Conservation (phyloP, 495 filamentous ascomycete species). For the Hypoxylon fuscum region DNA sequence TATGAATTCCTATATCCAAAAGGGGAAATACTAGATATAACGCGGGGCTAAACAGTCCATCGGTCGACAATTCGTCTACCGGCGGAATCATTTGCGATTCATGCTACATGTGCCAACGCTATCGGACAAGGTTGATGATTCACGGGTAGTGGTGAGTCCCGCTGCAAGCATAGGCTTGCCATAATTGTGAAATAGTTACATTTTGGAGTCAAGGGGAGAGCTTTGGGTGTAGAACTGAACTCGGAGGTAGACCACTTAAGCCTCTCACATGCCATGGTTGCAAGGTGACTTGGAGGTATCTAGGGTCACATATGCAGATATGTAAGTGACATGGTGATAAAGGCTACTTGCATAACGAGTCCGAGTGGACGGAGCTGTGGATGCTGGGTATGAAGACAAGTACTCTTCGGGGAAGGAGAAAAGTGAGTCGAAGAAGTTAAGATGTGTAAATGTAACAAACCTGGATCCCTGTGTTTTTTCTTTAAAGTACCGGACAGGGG, state of each 20-base stretch:
- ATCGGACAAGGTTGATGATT: constrained; percentile 6
- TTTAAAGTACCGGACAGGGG: background rate
- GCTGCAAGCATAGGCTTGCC: constrained; percentile 16
- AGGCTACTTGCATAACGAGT: constrained; percentile 26
- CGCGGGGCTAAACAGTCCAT: constrained; percentile 15
- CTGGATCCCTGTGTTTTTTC: no score
- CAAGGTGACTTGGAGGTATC: constrained; percentile 15
- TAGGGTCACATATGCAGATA: no score
- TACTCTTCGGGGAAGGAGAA: constrained; percentile 24
- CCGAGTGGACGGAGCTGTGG: constrained; percentile 25
- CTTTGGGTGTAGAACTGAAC: constrained; percentile 10
- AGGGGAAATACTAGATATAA: constrained; percentile 25
- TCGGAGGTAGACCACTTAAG: constrained; percentile 19
- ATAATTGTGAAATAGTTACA: constrained; percentile 22
- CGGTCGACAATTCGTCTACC: constrained; percentile 20
- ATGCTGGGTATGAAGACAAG: constrained; percentile 9
- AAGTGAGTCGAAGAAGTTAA: constrained; percentile 8
- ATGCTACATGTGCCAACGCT: constrained; percentile 18
- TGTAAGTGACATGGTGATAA: constrained; percentile 11
- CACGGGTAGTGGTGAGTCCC: constrained; percentile 11
- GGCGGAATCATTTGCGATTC: constrained; percentile 7
- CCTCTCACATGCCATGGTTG: constrained; percentile 10
- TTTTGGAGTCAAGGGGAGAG: constrained; percentile 20
- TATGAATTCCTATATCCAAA: constrained; percentile 30
- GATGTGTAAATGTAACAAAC: no score